Percentiles rank a stretch among this genome's conserved stretches.
Evolutionary conservation across 805 yeast species (phyloP).

Genomic region (Kodamaea nitidulidarum): DNA sequence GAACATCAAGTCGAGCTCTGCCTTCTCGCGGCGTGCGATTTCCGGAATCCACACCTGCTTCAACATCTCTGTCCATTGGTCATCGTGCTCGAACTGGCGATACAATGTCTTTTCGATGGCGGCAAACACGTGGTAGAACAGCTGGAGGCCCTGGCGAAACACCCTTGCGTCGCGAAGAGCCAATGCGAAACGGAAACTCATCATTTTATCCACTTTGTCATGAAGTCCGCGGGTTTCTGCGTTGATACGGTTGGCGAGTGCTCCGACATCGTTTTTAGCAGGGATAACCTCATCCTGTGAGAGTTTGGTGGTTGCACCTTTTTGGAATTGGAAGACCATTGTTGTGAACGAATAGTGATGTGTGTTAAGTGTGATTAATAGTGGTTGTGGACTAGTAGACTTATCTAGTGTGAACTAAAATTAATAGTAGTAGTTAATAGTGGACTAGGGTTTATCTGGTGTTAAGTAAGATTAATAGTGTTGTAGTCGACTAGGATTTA

Average conservation of each 20-base stretch:
- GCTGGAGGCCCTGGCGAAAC: constrained; percentile 76
- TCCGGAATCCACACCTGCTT: constrained; percentile 65
- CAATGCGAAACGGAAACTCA: constrained; percentile 66
- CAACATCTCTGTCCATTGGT: constrained; percentile 45
- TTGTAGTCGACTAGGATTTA: too few species aligned
- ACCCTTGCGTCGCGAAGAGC: constrained; percentile 73
- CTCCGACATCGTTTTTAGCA: constrained; percentile 74
- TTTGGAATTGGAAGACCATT: constrained; percentile 6
- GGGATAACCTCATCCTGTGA: constrained; percentile 59
- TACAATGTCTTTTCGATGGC: constrained; percentile 55
- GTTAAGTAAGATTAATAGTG: too few species aligned
- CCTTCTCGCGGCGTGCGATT: constrained; percentile 55
- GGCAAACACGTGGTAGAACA: constrained; percentile 64
- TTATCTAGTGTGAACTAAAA: too few species aligned
- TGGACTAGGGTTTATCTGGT: too few species aligned
- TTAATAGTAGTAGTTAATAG: too few species aligned
- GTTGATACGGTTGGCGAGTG: constrained; percentile 79
- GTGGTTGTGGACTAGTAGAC: not conserved
- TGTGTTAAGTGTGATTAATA: not conserved
- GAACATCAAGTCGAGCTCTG: constrained; percentile 61
- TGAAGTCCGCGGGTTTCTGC: constrained; percentile 61
- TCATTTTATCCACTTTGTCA: constrained; percentile 62
- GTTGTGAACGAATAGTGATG: too few species aligned
- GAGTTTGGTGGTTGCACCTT: constrained; percentile 31
- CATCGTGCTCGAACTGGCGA: constrained; percentile 39